Percentiles rank a stretch among this genome's conserved stretches.
Conservation (phyloP, 2,329 filamentous ascomycete species). For the Thelonectria discophora region DNA sequence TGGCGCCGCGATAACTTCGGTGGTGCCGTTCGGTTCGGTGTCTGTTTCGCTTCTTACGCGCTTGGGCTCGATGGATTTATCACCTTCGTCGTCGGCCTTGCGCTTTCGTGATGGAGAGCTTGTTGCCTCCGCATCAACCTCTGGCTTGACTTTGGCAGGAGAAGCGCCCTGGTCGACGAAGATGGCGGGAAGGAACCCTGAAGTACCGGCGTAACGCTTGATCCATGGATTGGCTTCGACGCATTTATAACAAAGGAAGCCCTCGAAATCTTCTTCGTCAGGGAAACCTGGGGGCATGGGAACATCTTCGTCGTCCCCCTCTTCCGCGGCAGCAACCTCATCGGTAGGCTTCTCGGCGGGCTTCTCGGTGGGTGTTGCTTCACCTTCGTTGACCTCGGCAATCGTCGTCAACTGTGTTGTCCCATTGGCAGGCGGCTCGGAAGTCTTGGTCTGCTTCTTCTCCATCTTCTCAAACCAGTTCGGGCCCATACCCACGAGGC, state of each 20-base stretch:
- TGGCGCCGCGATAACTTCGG: not conserved
- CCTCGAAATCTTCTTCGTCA: slow-evolving; percentile 86
- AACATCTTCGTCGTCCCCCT: slow-evolving; percentile 65
- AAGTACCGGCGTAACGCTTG: slow-evolving; percentile 81
- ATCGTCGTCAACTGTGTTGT: slow-evolving; percentile 56
- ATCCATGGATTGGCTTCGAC: slow-evolving; percentile 90
- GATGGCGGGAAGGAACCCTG: slow-evolving; percentile 82
- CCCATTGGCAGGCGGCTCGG: slow-evolving; percentile 23
- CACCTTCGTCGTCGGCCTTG: slow-evolving; percentile 66
- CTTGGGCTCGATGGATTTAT: slow-evolving; percentile 55
- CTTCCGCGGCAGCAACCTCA: slow-evolving; percentile 42
- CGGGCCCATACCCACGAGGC: slow-evolving; percentile 81
- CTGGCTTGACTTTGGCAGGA: slow-evolving; percentile 3
- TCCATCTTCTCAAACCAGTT: slow-evolving; percentile 71
- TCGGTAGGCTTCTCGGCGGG: slow-evolving; percentile 19
- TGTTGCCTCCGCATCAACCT: slow-evolving; percentile 19
- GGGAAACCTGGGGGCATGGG: slow-evolving; percentile 89
- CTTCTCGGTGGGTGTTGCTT: slow-evolving; percentile 32
- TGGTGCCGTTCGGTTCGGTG: slow-evolving; percentile 11
- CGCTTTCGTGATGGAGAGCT: slow-evolving; percentile 65
- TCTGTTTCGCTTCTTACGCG: slow-evolving; percentile 58
- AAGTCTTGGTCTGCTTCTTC: slow-evolving; percentile 46
- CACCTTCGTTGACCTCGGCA: slow-evolving; percentile 56
- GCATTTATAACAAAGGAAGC: slow-evolving; percentile 94
- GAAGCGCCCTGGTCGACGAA: slow-evolving; percentile 51